phyloP scores from a whole-genome alignment of 169 alveolate species.

The Eimeria nieschulzi region DNA sequence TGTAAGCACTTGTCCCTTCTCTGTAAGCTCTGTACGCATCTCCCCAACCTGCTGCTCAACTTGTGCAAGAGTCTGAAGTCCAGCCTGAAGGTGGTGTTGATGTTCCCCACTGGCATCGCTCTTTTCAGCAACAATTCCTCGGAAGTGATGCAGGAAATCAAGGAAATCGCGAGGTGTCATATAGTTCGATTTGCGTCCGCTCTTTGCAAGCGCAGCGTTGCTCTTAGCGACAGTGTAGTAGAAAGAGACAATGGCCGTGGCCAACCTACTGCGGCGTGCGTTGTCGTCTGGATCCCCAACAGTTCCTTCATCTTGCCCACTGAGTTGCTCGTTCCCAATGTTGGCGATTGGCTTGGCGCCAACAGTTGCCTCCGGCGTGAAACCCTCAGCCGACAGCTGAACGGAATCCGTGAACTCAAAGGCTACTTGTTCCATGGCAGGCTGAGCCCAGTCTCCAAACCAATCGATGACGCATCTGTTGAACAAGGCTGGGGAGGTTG shows the following conservation, averaged over 20 bases:
- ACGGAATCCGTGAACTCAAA: constrained; percentile 75
- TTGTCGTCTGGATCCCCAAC: constrained; percentile 34
- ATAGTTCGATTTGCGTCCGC: constrained; percentile 91
- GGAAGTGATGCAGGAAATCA: constrained; percentile 96
- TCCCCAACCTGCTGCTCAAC: constrained; percentile 94
- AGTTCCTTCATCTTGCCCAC: constrained; percentile 76
- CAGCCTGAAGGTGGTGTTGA: constrained; percentile 92
- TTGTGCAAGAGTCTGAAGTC: constrained; percentile 94
- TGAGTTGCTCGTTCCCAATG: constrained; percentile 68
- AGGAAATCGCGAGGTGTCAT: constrained; percentile 97
- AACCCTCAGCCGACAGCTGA: constrained; percentile 65
- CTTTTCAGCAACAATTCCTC: constrained; percentile 90
- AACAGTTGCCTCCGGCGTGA: constrained; percentile 71
- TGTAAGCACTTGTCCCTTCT: constrained; percentile 90
- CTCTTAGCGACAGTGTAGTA: constrained; percentile 87
- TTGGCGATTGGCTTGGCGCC: constrained; percentile 54
- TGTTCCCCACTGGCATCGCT: constrained; percentile 93
- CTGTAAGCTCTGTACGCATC: constrained; percentile 90
- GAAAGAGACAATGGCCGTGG: constrained; percentile 86
- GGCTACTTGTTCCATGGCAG: constrained; percentile 92
- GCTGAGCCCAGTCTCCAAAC: constrained; percentile 98
- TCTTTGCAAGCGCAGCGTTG: constrained; percentile 83
- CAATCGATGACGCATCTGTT: constrained; percentile 99
- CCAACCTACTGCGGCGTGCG: constrained; percentile 83
- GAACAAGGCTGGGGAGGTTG: constrained; percentile 96